phyloP scores from a whole-genome alignment of 371 early-diverging fungal genomes.

The Apophysomyces elegans region DNA sequence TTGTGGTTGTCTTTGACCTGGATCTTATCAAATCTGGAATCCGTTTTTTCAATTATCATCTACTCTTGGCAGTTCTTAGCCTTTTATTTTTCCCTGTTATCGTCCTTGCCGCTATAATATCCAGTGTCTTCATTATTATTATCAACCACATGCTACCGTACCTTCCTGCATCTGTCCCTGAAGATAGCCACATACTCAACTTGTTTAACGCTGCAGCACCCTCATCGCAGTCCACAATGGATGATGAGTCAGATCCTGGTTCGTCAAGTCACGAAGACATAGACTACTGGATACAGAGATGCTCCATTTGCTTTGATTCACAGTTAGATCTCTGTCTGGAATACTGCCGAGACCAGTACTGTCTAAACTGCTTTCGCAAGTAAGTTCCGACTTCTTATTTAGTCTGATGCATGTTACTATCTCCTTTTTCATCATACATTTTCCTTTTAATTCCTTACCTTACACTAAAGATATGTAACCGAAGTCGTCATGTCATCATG shows the following conservation, averaged over 20 bases:
- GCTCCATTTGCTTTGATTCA: conserved; percentile 73
- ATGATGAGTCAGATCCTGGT: conserved; percentile 20
- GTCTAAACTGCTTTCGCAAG: conserved; percentile 67
- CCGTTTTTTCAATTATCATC: conserved; percentile 12
- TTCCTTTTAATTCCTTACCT: background rate
- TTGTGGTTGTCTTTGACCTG: conserved; percentile 2
- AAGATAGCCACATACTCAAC: conserved; percentile 8
- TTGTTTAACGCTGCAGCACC: conserved; percentile 16
- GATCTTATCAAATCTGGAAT: conserved; percentile 9
- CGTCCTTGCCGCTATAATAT: conserved; percentile 19
- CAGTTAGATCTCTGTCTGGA: conserved; percentile 68
- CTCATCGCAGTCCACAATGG: conserved; percentile 20
- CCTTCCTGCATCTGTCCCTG: conserved; percentile 13
- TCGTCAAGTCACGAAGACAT: conserved; percentile 36
- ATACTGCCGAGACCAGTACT: conserved; percentile 69
- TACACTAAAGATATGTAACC: conserved; percentile 57
- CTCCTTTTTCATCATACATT: conserved; percentile 3
- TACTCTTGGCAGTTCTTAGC: conserved; percentile 14
- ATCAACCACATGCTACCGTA: conserved; percentile 20
- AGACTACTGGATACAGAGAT: conserved; percentile 64
- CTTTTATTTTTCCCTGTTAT: conserved; percentile 22
- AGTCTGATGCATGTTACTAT: no score
- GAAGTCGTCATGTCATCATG: conserved; percentile 71
- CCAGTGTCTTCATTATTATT: conserved; percentile 16
- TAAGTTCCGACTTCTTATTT: conserved; percentile 17